Conservation (phyloP, 768 basidiomycete species). For the Panellus pusillus region DNA sequence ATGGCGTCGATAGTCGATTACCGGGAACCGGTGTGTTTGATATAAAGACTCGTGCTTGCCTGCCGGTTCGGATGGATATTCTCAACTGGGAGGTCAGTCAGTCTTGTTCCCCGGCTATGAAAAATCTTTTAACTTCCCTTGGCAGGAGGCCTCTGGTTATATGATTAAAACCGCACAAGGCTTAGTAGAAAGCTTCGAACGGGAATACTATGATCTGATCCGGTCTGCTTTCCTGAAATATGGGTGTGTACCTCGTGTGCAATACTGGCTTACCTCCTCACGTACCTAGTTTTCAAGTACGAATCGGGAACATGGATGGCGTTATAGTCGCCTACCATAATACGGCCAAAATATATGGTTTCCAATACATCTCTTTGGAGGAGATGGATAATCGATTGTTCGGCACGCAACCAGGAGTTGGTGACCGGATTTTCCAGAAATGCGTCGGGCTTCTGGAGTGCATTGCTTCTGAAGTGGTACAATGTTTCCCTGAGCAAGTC, state of each 20-base stretch:
- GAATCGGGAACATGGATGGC: slow-evolving; percentile 97
- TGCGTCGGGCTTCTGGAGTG: slow-evolving; percentile 71
- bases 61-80: slow-evolving; percentile 81
- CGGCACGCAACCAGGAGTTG: slow-evolving; percentile 55
- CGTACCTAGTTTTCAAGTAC: slow-evolving; percentile 78
- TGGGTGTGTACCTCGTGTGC: slow-evolving; percentile 43
- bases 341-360: slow-evolving; percentile 84
- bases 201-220: slow-evolving; percentile 93
- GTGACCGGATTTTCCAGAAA: slow-evolving; percentile 73
- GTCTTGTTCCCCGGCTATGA: neutral
- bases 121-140: neutral
- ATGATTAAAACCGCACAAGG: slow-evolving; percentile 67
- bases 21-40: slow-evolving; percentile 94
- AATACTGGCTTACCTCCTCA: neutral
- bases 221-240: slow-evolving; percentile 95
- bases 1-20: slow-evolving; percentile 76
- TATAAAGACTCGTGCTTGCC: slow-evolving; percentile 89
- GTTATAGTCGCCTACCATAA: slow-evolving; percentile 89
- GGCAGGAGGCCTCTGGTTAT: slow-evolving; percentile 78
- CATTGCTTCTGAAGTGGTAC: slow-evolving; percentile 55
- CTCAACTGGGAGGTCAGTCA: slow-evolving; percentile 70
- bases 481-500: slow-evolving; percentile 68
- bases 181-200: slow-evolving; percentile 76
- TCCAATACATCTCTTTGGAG: slow-evolving; percentile 85
- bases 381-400: slow-evolving; percentile 88